These are phyloP conservation scores for Kokia cookei DNA, from an alignment of 441 rosid genomes.

Conservation along the genomic window DNA sequence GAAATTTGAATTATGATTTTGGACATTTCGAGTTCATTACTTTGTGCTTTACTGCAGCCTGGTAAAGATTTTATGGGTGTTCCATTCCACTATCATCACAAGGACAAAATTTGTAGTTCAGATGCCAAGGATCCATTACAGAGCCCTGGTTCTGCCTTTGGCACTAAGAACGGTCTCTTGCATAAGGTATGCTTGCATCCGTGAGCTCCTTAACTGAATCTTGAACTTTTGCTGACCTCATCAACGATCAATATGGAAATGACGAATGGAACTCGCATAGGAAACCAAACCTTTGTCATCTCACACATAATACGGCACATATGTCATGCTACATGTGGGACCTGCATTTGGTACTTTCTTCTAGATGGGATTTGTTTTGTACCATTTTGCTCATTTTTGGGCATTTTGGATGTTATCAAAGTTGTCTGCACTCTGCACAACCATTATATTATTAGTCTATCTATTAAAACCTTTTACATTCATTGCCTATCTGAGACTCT, in stretches of 20 bases:
- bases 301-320: not conserved
- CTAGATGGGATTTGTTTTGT: not conserved
- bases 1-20: not conserved
- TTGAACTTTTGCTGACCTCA: not conserved
- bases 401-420: not conserved
- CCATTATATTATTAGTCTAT: not conserved
- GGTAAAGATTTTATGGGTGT: constrained; percentile 37
- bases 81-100: constrained; percentile 35
- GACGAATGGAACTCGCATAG: not conserved
- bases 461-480: not conserved
- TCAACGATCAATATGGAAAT: constrained; percentile 6
- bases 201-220: constrained; percentile 6
- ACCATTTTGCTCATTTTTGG: not conserved
- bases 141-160: constrained; percentile 45
- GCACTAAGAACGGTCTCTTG: constrained; percentile 44
- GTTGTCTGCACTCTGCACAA: not conserved
- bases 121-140: constrained; percentile 41
- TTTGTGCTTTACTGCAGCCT: constrained; percentile 32
- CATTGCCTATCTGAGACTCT: not conserved
- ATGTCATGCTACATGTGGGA: not conserved
- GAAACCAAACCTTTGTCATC: not conserved
- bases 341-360: not conserved
- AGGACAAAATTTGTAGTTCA: constrained; percentile 30
- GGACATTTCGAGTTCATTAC: constrained; percentile 3
- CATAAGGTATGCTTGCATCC: constrained; percentile 44